Conservation (phyloP, 805 yeast genomes). For the Phaffomyces antillensis region DNA sequence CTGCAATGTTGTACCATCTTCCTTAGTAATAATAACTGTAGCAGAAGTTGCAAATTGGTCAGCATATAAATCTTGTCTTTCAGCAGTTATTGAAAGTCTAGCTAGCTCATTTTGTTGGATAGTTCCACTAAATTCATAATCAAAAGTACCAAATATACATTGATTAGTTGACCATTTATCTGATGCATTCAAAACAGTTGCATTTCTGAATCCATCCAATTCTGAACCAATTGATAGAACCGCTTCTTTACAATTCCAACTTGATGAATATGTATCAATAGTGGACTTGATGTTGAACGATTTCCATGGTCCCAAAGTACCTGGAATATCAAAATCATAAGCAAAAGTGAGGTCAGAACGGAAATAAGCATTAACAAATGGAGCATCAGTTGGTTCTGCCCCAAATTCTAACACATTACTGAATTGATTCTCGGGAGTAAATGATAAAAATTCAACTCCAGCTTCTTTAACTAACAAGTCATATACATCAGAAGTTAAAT, state of each 20-base stretch:
- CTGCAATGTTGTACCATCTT: neutral
- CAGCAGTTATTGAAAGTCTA: constrained; percentile 1
- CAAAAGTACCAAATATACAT: neutral
- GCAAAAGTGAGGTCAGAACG: neutral
- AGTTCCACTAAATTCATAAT: neutral
- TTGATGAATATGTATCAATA: neutral
- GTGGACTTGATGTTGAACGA: neutral
- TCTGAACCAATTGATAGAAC: constrained; percentile 2
- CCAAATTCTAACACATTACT: neutral
- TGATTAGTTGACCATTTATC: neutral
- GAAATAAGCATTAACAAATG: constrained; percentile 1
- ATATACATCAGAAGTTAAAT: neutral
- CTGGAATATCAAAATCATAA: constrained; percentile 3
- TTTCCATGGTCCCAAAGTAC: constrained; percentile 6
- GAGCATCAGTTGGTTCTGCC: constrained; percentile 4
- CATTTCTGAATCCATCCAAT: constrained; percentile 3
- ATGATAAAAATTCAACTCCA: neutral
- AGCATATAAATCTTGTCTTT: neutral
- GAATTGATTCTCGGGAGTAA: constrained; percentile 3
- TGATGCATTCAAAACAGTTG: constrained; percentile 1
- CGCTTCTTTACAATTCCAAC: constrained; percentile 1
- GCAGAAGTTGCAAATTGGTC: neutral
- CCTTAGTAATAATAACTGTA: neutral
- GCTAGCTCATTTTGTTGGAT: neutral
- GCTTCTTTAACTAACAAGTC: neutral